phyloP scores from a whole-genome alignment of 2,329 filamentous ascomycete species.

The Orbilia quercus region DNA sequence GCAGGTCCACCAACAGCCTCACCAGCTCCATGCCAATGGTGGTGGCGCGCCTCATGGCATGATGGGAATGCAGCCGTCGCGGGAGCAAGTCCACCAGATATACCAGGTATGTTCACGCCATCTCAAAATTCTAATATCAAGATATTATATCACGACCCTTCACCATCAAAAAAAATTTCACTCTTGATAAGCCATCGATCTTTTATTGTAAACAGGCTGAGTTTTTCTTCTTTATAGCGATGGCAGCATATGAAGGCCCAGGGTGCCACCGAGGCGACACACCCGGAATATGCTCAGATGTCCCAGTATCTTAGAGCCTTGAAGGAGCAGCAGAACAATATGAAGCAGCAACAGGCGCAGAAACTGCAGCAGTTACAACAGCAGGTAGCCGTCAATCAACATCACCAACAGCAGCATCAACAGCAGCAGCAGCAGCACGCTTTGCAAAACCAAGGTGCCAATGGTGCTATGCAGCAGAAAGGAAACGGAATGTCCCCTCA shows the following conservation, averaged over 20 bases:
- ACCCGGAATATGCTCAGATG: slow-evolving; percentile 74
- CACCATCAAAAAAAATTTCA: neutral
- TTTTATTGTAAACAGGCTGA: neutral
- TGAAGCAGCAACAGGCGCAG: slow-evolving; percentile 70
- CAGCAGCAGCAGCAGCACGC: slow-evolving; percentile 65
- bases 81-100: slow-evolving; percentile 41
- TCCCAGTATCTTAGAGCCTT: slow-evolving; percentile 64
- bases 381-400: slow-evolving; percentile 66
- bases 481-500: slow-evolving; percentile 15
- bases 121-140: neutral
- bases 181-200: neutral
- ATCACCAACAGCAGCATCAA: slow-evolving; percentile 71
- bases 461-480: slow-evolving; percentile 61
- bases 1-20: slow-evolving; percentile 52
- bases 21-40: slow-evolving; percentile 41
- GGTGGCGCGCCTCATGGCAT: slow-evolving; percentile 29
- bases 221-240: slow-evolving; percentile 70
- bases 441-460: slow-evolving; percentile 58
- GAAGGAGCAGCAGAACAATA: slow-evolving; percentile 74
- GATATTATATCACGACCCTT: neutral
- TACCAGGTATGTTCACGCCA: slow-evolving; percentile 34
- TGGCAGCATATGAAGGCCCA: slow-evolving; percentile 88
- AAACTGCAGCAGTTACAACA: slow-evolving; percentile 65
- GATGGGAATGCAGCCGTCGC: slow-evolving; percentile 43
- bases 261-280: slow-evolving; percentile 81